phyloP scores from a whole-genome alignment of 495 filamentous ascomycete species.

The Penicillium malachiteum region DNA sequence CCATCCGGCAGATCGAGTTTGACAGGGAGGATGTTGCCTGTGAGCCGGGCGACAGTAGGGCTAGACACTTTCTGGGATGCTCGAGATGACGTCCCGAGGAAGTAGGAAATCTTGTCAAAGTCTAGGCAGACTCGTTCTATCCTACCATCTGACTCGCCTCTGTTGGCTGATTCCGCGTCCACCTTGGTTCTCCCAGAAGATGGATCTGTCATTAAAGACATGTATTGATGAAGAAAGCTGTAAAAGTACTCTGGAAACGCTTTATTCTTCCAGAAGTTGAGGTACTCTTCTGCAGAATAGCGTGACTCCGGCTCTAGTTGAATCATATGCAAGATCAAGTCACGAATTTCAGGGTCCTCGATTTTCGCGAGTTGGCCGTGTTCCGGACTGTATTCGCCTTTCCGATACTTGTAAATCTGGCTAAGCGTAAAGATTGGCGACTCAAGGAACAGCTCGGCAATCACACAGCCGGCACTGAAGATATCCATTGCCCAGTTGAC shows the following conservation, averaged over 20 bases:
- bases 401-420: conserved; percentile 91
- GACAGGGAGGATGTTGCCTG: conserved; percentile 62
- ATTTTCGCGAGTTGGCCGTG: conserved; percentile 80
- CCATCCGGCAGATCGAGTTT: conserved; percentile 86
- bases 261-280: conserved; percentile 87
- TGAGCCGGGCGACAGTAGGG: conserved; percentile 26
- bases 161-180: conserved; percentile 60
- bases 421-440: conserved; percentile 88
- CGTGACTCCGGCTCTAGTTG: conserved; percentile 86
- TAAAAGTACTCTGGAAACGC: conserved; percentile 96
- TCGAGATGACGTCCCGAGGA: conserved; percentile 57
- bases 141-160: conserved; percentile 83
- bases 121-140: conserved; percentile 91
- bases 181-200: conserved; percentile 69
- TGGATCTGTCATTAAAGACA: conserved; percentile 95
- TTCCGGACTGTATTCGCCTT: conserved; percentile 86
- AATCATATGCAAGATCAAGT: conserved; percentile 93
- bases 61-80: conserved; percentile 21
- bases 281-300: conserved; percentile 91
- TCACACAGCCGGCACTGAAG: conserved; percentile 95
- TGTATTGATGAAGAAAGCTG: conserved; percentile 94
- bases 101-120: conserved; percentile 96
- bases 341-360: conserved; percentile 79
- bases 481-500: conserved; percentile 98
- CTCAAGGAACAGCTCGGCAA: conserved; percentile 96